These are phyloP conservation scores for Coccomyxa sp. DNA, from an alignment of 139 green algal species.

Conservation along the genomic window DNA sequence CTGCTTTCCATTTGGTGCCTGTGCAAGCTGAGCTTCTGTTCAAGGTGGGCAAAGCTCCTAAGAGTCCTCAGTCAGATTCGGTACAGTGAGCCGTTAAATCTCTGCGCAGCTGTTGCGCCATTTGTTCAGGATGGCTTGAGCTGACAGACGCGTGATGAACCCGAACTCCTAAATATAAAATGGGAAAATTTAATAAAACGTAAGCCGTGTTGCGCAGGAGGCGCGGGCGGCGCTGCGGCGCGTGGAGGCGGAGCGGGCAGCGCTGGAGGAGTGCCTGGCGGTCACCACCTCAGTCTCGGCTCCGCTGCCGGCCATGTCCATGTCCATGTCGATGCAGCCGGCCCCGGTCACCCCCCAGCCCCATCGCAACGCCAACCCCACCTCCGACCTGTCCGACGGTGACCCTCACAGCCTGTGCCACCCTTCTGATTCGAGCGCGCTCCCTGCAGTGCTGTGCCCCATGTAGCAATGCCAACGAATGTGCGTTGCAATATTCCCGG, in stretches of 20 bases:
- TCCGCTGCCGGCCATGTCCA: neutral
- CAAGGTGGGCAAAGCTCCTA: neutral
- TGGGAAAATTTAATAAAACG: too few species aligned
- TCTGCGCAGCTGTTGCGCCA: too few species aligned
- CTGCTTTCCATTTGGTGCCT: neutral
- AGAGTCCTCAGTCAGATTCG: neutral
- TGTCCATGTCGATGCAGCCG: neutral
- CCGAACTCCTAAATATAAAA: too few species aligned
- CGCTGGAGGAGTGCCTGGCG: conserved; percentile 9
- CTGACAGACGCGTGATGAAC: too few species aligned
- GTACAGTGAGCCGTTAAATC: neutral
- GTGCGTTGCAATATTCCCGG: too few species aligned
- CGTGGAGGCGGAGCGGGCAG: conserved; percentile 22
- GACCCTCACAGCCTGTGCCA: too few species aligned
- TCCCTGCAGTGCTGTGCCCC: too few species aligned
- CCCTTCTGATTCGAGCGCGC: too few species aligned
- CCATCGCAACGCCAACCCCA: neutral
- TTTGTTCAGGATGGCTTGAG: too few species aligned
- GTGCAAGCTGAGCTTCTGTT: neutral
- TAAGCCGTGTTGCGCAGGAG: neutral
- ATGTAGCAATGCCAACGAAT: too few species aligned
- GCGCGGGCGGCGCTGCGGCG: conserved; percentile 6
- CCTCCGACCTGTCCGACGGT: neutral
- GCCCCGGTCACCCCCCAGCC: neutral
- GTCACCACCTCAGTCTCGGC: neutral